These are phyloP conservation scores for Neoboletus magnificus DNA, from an alignment of 768 basidiomycete species.

Conservation along the genomic window DNA sequence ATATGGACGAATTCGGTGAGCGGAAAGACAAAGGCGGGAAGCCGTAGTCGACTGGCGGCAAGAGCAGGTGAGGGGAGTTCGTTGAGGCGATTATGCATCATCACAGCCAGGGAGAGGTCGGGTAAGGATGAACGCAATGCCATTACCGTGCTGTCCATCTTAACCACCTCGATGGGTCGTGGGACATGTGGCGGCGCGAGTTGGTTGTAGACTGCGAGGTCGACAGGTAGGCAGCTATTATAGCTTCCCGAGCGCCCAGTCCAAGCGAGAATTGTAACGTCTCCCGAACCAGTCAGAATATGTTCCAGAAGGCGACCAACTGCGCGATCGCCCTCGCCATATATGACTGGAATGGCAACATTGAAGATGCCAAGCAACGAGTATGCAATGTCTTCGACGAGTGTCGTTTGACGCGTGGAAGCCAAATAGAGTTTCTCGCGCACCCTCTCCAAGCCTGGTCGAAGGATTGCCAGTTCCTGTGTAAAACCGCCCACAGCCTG, in stretches of 20 bases:
- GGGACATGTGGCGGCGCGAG: not conserved
- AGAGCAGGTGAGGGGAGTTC: not conserved
- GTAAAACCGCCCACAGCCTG: not conserved
- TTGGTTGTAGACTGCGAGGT: not conserved
- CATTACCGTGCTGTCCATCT: not conserved
- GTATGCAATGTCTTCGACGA: too few species aligned
- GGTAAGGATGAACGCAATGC: not conserved
- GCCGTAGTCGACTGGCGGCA: not conserved
- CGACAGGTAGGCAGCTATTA: slow-evolving; percentile 2
- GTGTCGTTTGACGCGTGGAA: slow-evolving; percentile 5
- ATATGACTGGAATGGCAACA: too few species aligned
- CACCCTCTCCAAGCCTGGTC: slow-evolving; percentile 7
- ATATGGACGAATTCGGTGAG: not conserved
- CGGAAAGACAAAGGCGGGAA: slow-evolving; percentile 5
- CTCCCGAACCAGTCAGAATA: slow-evolving; percentile 5
- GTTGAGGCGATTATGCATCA: not conserved
- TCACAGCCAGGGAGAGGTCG: not conserved
- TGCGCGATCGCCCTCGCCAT: too few species aligned
- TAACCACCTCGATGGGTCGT: not conserved
- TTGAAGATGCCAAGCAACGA: too few species aligned
- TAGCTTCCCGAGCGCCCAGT: too few species aligned
- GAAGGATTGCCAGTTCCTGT: not conserved
- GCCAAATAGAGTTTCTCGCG: slow-evolving; percentile 20
- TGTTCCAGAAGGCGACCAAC: too few species aligned
- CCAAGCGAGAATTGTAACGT: slow-evolving; percentile 13